phyloP scores from a whole-genome alignment of 2,329 filamentous ascomycete species.

The Periconia sp. region DNA sequence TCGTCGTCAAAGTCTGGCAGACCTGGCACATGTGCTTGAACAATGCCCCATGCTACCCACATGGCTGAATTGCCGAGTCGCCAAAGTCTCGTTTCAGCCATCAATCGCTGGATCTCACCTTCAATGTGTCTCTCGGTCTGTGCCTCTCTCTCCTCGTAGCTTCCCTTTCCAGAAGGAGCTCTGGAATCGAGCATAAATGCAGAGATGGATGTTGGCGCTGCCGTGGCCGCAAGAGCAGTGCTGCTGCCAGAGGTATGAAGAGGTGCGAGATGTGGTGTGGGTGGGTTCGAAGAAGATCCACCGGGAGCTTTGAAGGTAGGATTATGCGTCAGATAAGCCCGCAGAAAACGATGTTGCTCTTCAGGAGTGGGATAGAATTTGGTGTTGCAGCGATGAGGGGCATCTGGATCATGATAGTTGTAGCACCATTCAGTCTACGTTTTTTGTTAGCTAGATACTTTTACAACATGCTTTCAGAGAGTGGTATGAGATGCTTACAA shows the following conservation, averaged over 20 bases:
- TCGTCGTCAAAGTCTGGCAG: slow-evolving; percentile 56
- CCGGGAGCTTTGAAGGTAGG: slow-evolving; percentile 63
- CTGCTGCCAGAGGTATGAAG: slow-evolving; percentile 36
- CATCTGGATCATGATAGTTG: slow-evolving; percentile 80
- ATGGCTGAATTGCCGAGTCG: slow-evolving; percentile 81
- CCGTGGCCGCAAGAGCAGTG: slow-evolving; percentile 35
- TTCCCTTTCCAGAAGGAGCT: slow-evolving; percentile 37
- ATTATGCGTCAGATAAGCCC: slow-evolving; percentile 81
- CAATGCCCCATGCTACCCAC: slow-evolving; percentile 96
- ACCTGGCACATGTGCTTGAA: slow-evolving; percentile 85
- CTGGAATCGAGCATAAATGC: slow-evolving; percentile 76
- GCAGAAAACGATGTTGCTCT: slow-evolving; percentile 82
- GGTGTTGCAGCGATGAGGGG: slow-evolving; percentile 68
- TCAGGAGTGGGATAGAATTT: slow-evolving; percentile 73
- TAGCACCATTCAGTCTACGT: slow-evolving; percentile 86
- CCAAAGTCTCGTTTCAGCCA: slow-evolving; percentile 83
- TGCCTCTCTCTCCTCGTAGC: slow-evolving; percentile 49
- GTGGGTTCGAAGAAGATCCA: slow-evolving; percentile 54
- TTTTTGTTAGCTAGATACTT: slow-evolving; percentile 2
- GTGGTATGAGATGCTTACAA: slow-evolving; percentile 55
- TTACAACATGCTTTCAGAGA: not conserved
- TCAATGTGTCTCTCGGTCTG: slow-evolving; percentile 63
- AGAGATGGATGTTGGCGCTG: slow-evolving; percentile 46
- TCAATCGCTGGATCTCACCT: slow-evolving; percentile 66
- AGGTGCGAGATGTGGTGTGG: slow-evolving; percentile 31